phyloP scores from a whole-genome alignment of 352 stramenopile genomes.

The Globisporangium alternatum region DNA sequence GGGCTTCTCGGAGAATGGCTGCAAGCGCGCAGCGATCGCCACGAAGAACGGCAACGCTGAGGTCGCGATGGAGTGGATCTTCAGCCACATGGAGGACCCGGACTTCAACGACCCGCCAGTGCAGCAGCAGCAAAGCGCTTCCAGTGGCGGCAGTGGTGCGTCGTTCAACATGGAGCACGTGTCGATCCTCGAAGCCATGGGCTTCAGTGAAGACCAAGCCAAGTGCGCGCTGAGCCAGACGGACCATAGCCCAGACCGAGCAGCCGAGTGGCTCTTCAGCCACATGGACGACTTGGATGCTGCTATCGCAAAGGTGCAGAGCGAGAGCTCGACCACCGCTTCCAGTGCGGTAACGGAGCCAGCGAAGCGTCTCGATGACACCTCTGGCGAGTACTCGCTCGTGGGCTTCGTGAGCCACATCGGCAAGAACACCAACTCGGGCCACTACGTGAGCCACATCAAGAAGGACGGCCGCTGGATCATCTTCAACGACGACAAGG shows the following conservation, averaged over 20 bases:
- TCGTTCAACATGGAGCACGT: slow-evolving; percentile 78
- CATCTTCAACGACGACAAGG: slow-evolving; percentile 99
- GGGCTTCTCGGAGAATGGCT: slow-evolving; percentile 98
- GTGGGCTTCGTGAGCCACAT: slow-evolving; percentile 98
- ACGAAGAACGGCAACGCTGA: slow-evolving; percentile 91
- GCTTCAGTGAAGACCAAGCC: slow-evolving; percentile 89
- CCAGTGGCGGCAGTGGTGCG: slow-evolving; percentile 32
- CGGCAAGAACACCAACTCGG: slow-evolving; percentile 96
- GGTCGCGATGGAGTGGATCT: slow-evolving; percentile 97
- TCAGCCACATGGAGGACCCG: slow-evolving; percentile 97
- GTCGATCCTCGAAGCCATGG: slow-evolving; percentile 77
- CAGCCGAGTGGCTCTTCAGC: slow-evolving; percentile 98
- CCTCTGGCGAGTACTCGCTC: slow-evolving; percentile 89
- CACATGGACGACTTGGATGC: slow-evolving; percentile 95
- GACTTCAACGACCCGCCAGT: slow-evolving; percentile 95
- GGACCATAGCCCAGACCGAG: slow-evolving; percentile 88
- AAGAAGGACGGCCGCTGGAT: slow-evolving; percentile 97
- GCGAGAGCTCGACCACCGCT: slow-evolving; percentile 17
- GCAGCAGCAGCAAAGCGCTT: slow-evolving; percentile 10
- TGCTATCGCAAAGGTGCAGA: slow-evolving; percentile 71
- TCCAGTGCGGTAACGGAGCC: slow-evolving; percentile 9
- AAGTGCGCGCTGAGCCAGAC: slow-evolving; percentile 92
- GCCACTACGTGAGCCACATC: slow-evolving; percentile 98
- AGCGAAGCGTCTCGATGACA: slow-evolving; percentile 57
- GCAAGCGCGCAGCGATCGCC: slow-evolving; percentile 93